Evolutionary conservation across 2,329 filamentous ascomycete genomes (phyloP).

Genomic region (Paracorniculantispora psalliotae): DNA sequence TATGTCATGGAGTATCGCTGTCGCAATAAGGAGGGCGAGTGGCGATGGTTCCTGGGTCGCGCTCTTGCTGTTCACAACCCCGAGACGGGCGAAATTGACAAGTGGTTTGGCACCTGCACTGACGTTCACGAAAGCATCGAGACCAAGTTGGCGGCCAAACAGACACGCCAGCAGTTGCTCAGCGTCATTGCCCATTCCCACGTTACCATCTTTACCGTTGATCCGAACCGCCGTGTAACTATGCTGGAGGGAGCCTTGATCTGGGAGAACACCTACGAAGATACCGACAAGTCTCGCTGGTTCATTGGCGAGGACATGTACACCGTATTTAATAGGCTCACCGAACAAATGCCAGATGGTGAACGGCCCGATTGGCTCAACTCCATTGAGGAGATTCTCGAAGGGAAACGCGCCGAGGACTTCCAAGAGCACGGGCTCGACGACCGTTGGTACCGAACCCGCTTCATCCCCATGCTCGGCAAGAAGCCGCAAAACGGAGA

Average conservation of each 20-base stretch:
- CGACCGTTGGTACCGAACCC: constrained; percentile 64
- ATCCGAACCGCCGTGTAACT: constrained; percentile 55
- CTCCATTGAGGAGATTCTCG: constrained; percentile 60
- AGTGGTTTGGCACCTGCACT: constrained; percentile 79
- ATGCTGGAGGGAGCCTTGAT: constrained; percentile 66
- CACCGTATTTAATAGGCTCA: constrained; percentile 54
- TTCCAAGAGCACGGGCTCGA: constrained; percentile 59
- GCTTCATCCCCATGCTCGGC: constrained; percentile 61
- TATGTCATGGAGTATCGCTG: constrained; percentile 70
- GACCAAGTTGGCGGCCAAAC: constrained; percentile 59
- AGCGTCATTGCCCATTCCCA: constrained; percentile 70
- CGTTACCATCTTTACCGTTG: constrained; percentile 71
- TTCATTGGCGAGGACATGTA: constrained; percentile 59
- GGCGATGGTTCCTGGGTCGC: constrained; percentile 73
- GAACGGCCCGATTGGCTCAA: constrained; percentile 46
- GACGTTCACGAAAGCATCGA: constrained; percentile 73
- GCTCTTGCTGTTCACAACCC: constrained; percentile 64
- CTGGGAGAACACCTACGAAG: constrained; percentile 42
- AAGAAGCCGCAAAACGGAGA: constrained; percentile 50
- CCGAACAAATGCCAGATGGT: constrained; percentile 36
- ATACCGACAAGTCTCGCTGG: constrained; percentile 38
- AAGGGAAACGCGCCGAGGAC: constrained; percentile 55
- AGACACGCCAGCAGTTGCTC: constrained; percentile 64
- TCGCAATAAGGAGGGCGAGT: constrained; percentile 60
- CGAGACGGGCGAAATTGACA: constrained; percentile 63